phyloP scores from a whole-genome alignment of 208 protist genomes.

The Sergeia podlipaevii region DNA sequence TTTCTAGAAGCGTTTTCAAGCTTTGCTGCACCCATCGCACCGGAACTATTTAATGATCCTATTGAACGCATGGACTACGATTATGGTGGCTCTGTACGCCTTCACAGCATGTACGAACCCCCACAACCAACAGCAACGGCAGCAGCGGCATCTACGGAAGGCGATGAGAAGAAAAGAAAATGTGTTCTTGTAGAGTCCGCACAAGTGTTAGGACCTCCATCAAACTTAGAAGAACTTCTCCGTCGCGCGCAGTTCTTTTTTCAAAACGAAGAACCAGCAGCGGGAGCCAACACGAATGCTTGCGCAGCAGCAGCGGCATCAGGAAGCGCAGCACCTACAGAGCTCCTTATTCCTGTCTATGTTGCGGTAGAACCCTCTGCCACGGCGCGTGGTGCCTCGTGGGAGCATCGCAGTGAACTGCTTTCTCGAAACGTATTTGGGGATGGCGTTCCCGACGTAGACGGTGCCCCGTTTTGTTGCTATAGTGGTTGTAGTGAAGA shows the following conservation, averaged over 20 bases:
- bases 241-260: conserved; percentile 7
- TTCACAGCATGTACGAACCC: conserved; percentile 22
- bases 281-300: too few relatives aligned
- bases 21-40: conserved; percentile 31
- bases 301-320: too few relatives aligned
- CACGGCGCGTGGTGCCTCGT: conserved; percentile 16
- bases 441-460: conserved; percentile 5
- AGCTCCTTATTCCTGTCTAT: too few relatives aligned
- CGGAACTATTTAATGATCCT: conserved; percentile 40
- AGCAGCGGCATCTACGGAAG: background rate
- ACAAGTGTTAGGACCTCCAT: conserved; percentile 34
- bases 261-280: too few relatives aligned
- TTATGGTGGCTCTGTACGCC: conserved; percentile 35
- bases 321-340: too few relatives aligned
- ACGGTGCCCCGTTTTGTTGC: too few relatives aligned
- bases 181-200: too few relatives aligned
- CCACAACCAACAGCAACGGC: too few relatives aligned
- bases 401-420: conserved; percentile 15
- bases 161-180: conserved; percentile 16
- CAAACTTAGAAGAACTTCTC: conserved; percentile 19
- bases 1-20: conserved; percentile 30
- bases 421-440: too few relatives aligned
- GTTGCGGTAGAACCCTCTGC: conserved; percentile 25
- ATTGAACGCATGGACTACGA: conserved; percentile 32
- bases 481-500: too few relatives aligned